These are phyloP conservation scores for Asterophora parasitica DNA, from an alignment of 768 basidiomycete species.

Conservation along the genomic window DNA sequence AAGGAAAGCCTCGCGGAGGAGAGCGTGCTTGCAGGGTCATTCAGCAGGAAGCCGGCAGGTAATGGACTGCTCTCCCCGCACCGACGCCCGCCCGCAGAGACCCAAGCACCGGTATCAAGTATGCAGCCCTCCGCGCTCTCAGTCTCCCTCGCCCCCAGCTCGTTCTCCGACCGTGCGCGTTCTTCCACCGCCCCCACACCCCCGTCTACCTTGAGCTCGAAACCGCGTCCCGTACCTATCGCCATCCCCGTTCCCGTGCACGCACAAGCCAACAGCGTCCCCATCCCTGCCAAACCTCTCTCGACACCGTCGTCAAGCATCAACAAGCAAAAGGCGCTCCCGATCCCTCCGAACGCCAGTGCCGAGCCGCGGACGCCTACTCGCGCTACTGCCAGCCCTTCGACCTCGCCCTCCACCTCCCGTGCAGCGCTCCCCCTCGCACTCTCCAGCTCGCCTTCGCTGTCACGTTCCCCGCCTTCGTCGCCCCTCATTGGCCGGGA, in stretches of 20 bases:
- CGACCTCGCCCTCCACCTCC: not conserved
- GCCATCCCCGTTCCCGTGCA: not conserved
- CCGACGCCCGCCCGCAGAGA: no score
- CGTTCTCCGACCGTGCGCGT: not conserved
- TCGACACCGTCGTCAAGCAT: not conserved
- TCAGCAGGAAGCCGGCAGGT: slow-evolving; percentile 14
- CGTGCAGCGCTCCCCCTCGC: not conserved
- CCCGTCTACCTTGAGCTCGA: not conserved
- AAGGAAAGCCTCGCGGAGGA: slow-evolving; percentile 10
- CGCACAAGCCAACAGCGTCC: not conserved
- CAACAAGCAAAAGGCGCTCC: not conserved
- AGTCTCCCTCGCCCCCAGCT: not conserved
- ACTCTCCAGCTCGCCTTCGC: not conserved
- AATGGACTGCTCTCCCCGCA: not conserved
- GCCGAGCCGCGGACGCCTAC: no score
- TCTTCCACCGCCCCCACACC: not conserved
- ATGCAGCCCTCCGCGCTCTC: not conserved
- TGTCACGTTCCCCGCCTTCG: not conserved
- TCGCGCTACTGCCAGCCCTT: not conserved
- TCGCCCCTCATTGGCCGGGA: slow-evolving; percentile 1
- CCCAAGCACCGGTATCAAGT: not conserved
- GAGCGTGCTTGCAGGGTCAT: slow-evolving; percentile 8
- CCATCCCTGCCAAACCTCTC: not conserved
- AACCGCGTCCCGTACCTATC: slow-evolving; percentile 1
- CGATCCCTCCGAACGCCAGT: no score